phyloP scores from a whole-genome alignment of 139 green algal genomes.

The Zygnema cylindricum region DNA sequence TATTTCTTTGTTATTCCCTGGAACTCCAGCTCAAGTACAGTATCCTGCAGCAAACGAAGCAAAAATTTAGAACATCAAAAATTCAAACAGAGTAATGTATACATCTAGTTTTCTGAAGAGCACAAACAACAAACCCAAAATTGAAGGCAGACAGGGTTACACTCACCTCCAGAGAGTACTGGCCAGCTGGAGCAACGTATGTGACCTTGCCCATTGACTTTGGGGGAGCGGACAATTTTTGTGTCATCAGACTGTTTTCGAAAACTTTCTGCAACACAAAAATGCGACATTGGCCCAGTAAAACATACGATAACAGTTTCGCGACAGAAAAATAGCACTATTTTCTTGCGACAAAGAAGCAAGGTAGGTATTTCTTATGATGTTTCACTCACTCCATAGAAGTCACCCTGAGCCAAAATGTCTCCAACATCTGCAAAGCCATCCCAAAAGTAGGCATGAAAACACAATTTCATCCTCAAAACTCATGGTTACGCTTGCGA shows the following conservation, averaged over 20 bases:
- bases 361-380: no score
- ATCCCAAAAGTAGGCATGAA: slow-evolving; percentile 14
- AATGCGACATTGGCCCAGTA: no score
- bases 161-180: slow-evolving; percentile 82
- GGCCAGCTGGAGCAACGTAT: slow-evolving; percentile 88
- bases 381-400: slow-evolving; percentile 72
- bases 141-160: slow-evolving; percentile 10
- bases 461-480: background rate
- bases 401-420: slow-evolving; percentile 90
- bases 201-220: slow-evolving; percentile 83
- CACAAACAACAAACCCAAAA: background rate
- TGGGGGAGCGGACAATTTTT: slow-evolving; percentile 91
- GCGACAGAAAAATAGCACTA: no score
- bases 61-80: no score
- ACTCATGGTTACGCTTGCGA: no score
- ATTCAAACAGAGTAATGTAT: no score
- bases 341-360: no score
- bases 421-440: slow-evolving; percentile 82
- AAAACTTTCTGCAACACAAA: slow-evolving; percentile 79
- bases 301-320: no score
- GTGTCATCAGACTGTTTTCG: slow-evolving; percentile 95
- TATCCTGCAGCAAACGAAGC: slow-evolving; percentile 41
- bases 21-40: slow-evolving; percentile 97
- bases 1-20: slow-evolving; percentile 90
- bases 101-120: no score